Evolutionary conservation across 2,329 filamentous ascomycete genomes (phyloP).

Genomic region (Xylariaceae sp.): DNA sequence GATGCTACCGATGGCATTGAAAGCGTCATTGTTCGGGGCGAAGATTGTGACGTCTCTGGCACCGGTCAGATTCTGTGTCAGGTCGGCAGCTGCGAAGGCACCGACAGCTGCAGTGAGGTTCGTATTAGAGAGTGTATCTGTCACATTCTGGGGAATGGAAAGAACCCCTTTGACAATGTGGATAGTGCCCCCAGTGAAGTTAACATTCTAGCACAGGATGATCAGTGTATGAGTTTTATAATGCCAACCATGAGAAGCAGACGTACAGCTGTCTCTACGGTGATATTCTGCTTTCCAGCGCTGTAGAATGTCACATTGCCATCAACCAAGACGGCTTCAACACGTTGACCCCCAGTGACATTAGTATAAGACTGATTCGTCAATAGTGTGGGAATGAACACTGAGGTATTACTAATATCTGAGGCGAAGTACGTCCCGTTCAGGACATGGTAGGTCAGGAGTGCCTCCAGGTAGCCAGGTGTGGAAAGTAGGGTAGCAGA

Average conservation of each 20-base stretch:
- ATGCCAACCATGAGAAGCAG: background rate
- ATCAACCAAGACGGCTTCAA: constrained; percentile 51
- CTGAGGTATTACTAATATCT: constrained; percentile 36
- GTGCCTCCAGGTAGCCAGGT: constrained; percentile 42
- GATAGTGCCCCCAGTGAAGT: constrained; percentile 60
- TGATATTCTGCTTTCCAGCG: constrained; percentile 56
- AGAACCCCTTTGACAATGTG: constrained; percentile 59
- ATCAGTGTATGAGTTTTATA: background rate
- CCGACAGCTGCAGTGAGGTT: constrained; percentile 54
- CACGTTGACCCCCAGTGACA: constrained; percentile 64
- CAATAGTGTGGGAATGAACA: constrained; percentile 51
- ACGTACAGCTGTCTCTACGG: constrained; percentile 55
- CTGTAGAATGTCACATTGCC: constrained; percentile 56
- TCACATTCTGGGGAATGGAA: constrained; percentile 51
- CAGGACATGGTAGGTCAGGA: constrained; percentile 65
- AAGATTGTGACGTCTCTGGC: constrained; percentile 65
- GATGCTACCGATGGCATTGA: constrained; percentile 61
- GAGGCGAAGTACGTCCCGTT: constrained; percentile 53
- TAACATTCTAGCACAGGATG: constrained; percentile 48
- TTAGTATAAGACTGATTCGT: constrained; percentile 59
- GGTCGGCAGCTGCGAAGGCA: constrained; percentile 51
- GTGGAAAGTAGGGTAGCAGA: constrained; percentile 31
- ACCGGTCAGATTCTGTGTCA: constrained; percentile 49
- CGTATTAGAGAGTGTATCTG: constrained; percentile 47
- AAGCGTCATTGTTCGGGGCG: constrained; percentile 65